Evolutionary conservation across 306 rosid species (phyloP).

Genomic region (Ziziphus jujuba): DNA sequence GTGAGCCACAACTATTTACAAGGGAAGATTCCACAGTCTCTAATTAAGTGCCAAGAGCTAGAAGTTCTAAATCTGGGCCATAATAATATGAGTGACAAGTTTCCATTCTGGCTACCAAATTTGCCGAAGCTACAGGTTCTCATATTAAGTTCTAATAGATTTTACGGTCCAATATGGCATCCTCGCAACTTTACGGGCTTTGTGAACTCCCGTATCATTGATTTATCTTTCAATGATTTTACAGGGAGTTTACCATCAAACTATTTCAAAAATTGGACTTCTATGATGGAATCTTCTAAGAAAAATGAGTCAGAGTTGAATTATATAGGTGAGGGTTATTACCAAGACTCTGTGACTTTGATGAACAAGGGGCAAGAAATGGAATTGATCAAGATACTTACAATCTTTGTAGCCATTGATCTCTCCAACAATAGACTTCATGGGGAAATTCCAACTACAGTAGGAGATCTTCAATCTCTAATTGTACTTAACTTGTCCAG

Average conservation of each 20-base stretch:
- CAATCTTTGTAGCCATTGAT: not conserved
- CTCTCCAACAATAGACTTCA: not conserved
- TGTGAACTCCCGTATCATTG: not conserved
- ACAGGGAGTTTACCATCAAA: not conserved
- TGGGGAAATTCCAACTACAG: not conserved
- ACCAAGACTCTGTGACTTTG: not conserved
- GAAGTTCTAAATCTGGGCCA: conserved; percentile 1
- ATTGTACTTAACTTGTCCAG: not conserved
- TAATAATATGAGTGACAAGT: not conserved
- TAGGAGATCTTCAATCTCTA: not conserved
- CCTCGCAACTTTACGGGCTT: not conserved
- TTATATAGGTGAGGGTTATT: too few species aligned
- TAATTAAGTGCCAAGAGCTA: not conserved
- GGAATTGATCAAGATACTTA: not conserved
- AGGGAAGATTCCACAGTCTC: conserved; percentile 10
- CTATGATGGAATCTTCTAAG: not conserved
- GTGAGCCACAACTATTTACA: not conserved
- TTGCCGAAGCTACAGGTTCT: not conserved
- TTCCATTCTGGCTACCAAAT: conserved; percentile 4
- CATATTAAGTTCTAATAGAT: not conserved
- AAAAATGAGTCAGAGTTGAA: too few species aligned
- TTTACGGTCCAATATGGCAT: conserved; percentile 7
- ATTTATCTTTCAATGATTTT: not conserved
- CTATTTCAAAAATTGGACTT: not conserved
- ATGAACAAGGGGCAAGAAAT: not conserved